Conservation (phyloP, 805 yeast genomes). For the Candida hispaniensis region DNA sequence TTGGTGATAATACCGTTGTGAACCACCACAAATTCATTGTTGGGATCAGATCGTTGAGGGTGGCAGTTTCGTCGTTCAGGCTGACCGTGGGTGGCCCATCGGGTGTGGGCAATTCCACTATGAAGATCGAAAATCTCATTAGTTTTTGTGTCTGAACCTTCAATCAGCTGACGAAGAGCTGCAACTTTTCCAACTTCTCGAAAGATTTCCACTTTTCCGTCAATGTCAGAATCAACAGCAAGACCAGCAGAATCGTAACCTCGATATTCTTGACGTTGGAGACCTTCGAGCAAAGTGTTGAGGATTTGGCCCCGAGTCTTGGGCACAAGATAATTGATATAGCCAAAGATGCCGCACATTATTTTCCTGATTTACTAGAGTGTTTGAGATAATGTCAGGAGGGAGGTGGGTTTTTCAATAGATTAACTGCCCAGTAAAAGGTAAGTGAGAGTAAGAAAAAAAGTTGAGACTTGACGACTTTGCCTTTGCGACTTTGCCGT, state of each 20-base stretch:
- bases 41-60: conserved; percentile 84
- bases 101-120: conserved; percentile 95
- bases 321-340: conserved; percentile 89
- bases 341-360: conserved; percentile 98
- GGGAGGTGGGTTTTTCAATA: no score
- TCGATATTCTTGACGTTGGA: conserved; percentile 82
- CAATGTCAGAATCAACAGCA: conserved; percentile 83
- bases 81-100: conserved; percentile 99
- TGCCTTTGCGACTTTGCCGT: no score
- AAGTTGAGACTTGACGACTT: no score
- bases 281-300: conserved; percentile 67
- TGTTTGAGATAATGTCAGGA: no score
- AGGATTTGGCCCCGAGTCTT: conserved; percentile 87
- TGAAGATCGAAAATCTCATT: conserved; percentile 63
- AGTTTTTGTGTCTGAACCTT: conserved; percentile 38
- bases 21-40: conserved; percentile 78
- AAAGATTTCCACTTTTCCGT: conserved; percentile 58
- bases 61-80: conserved; percentile 83
- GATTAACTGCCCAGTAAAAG: no score
- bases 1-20: conserved; percentile 98
- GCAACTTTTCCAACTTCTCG: conserved; percentile 89
- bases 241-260: conserved; percentile 98
- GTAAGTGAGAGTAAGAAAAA: no score
- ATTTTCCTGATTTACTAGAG: no score
- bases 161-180: conserved; percentile 55